These are phyloP conservation scores for Cyberlindnera mycetangii DNA, from an alignment of 805 yeast genomes.

Conservation along the genomic window DNA sequence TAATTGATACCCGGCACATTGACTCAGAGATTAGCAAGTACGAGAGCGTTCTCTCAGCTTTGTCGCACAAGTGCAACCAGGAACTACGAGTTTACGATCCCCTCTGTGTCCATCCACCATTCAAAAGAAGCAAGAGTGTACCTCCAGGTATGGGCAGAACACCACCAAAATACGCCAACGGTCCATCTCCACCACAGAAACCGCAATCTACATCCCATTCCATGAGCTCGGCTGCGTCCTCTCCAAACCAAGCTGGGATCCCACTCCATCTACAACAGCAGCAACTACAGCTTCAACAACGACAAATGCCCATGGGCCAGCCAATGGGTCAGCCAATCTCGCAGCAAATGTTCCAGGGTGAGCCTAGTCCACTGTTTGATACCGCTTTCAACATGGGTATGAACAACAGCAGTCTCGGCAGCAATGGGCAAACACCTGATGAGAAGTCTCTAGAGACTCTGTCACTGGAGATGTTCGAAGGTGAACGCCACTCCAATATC, in stretches of 20 bases:
- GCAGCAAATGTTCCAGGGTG: background rate
- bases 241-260: background rate
- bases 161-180: background rate
- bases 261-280: background rate
- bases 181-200: background rate
- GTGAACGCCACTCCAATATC: conserved; percentile 12
- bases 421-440: conserved; percentile 4
- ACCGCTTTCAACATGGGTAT: background rate
- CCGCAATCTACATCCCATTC: background rate
- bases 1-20: conserved; percentile 2
- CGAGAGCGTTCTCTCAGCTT: conserved; percentile 1
- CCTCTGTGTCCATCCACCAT: conserved; percentile 7
- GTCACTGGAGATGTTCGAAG: conserved; percentile 13
- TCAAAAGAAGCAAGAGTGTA: no score
- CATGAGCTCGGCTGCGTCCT: background rate
- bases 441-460: conserved; percentile 1
- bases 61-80: conserved; percentile 2
- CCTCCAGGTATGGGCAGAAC: background rate
- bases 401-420: background rate
- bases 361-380: background rate
- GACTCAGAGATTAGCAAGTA: conserved; percentile 7
- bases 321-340: no score
- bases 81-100: conserved; percentile 7
- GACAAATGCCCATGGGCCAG: background rate
- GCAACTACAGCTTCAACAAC: conserved; percentile 1